A percentile compares a stretch with the other conserved stretches of the same genome.
Conservation (phyloP, 2,329 filamentous ascomycete genomes). For the Penicillium sp. region DNA sequence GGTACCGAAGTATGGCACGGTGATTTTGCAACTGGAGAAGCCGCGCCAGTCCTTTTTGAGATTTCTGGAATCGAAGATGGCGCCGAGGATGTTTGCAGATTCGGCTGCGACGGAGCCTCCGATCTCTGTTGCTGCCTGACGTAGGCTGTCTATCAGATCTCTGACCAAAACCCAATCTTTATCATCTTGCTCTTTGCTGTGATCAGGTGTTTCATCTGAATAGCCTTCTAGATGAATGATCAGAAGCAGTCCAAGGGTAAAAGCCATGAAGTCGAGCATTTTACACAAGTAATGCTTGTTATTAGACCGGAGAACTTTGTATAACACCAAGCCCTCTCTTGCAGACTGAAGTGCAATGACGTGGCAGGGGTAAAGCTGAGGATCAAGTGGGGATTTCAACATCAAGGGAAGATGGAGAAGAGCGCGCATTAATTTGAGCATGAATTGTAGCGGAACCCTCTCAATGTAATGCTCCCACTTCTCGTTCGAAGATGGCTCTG, state of each 20-base stretch:
- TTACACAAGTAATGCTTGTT: slow-evolving; percentile 46
- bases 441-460: slow-evolving; percentile 41
- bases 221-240: slow-evolving; percentile 47
- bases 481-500: slow-evolving; percentile 21
- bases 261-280: slow-evolving; percentile 51
- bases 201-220: slow-evolving; percentile 23
- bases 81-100: slow-evolving; percentile 44
- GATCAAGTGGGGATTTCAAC: slow-evolving; percentile 40
- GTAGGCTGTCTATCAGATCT: slow-evolving; percentile 35
- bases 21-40: slow-evolving; percentile 39
- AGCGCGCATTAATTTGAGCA: slow-evolving; percentile 42
- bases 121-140: slow-evolving; percentile 32
- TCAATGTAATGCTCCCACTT: slow-evolving; percentile 32
- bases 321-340: slow-evolving; percentile 43
- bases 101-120: slow-evolving; percentile 49
- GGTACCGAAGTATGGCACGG: slow-evolving; percentile 51
- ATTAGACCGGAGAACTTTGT: slow-evolving; percentile 37
- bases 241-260: slow-evolving; percentile 49
- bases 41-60: slow-evolving; percentile 21
- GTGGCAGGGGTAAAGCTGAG: slow-evolving; percentile 43
- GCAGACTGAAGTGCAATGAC: slow-evolving; percentile 44
- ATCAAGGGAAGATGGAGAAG: slow-evolving; percentile 53
- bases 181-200: slow-evolving; percentile 34
- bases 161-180: slow-evolving; percentile 41
- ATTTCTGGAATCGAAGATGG: slow-evolving; percentile 28